These are phyloP conservation scores for Rhizophagus sp. DNA, from an alignment of 192 early-diverging fungal genomes.

Conservation along the genomic window DNA sequence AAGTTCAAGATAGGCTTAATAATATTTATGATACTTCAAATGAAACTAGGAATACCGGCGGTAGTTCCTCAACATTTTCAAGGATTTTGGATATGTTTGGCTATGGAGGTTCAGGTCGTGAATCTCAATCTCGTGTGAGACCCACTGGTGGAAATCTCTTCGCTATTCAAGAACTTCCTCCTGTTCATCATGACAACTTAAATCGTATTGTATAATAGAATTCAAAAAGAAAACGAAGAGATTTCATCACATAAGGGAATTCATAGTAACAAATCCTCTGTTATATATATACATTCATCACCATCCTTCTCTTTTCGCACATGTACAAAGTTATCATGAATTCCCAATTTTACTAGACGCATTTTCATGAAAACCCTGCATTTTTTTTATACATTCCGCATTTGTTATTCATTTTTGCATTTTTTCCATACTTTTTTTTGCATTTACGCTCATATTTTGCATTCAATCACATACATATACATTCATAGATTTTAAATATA, in stretches of 20 bases:
- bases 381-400: neutral
- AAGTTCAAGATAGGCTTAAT: conserved; percentile 14
- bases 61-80: neutral
- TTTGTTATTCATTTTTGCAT: neutral
- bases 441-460: conserved; percentile 1
- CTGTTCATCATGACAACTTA: neutral
- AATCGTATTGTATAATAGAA: conserved; percentile 7
- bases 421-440: neutral
- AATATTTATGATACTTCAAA: conserved; percentile 16
- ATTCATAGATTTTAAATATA: neutral
- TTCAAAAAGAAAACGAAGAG: neutral
- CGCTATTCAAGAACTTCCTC: conserved; percentile 23
- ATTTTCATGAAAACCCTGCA: neutral
- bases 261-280: neutral
- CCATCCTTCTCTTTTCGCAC: neutral
- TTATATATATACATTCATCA: neutral
- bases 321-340: neutral
- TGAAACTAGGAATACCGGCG: neutral
- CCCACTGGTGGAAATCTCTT: conserved; percentile 5
- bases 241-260: neutral
- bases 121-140: neutral
- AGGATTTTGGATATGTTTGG: conserved; percentile 3
- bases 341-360: neutral
- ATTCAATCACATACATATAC: neutral
- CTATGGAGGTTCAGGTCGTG: neutral